These are phyloP conservation scores for Fragaria nilgerrensis DNA, from an alignment of 306 rosid species.

Conservation along the genomic window DNA sequence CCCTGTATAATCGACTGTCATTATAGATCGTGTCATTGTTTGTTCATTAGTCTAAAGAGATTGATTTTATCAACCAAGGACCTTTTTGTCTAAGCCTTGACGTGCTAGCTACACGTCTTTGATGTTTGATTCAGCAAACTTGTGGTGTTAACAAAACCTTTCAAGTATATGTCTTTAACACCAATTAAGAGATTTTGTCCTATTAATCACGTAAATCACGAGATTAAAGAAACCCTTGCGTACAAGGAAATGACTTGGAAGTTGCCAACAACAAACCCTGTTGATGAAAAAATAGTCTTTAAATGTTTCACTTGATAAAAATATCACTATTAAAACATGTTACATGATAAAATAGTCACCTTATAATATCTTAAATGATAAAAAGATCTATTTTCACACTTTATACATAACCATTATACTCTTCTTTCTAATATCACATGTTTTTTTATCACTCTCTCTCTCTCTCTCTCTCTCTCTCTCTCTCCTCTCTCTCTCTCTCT, in stretches of 20 bases:
- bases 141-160: not conserved
- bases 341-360: too few relatives aligned
- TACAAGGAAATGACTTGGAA: not conserved
- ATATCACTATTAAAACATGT: too few relatives aligned
- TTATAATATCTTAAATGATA: too few relatives aligned
- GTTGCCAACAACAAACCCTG: not conserved
- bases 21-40: too few relatives aligned
- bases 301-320: too few relatives aligned
- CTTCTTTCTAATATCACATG: too few relatives aligned
- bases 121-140: not conserved
- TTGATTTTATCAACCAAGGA: not conserved
- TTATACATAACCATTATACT: too few relatives aligned
- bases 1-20: not conserved
- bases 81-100: not conserved
- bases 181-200: not conserved
- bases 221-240: not conserved
- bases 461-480: too few relatives aligned
- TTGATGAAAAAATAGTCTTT: too few relatives aligned
- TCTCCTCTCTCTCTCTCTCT: too few relatives aligned
- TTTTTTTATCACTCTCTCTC: too few relatives aligned
- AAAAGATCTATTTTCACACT: too few relatives aligned
- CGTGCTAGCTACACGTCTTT: not conserved
- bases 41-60: not conserved
- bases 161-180: not conserved
- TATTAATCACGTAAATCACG: not conserved